Percentiles rank a stretch among this genome's conserved stretches.
Evolutionary conservation across 1,284 basidiomycete species (phyloP).

Genomic region (Cryptococcus wingfieldii): DNA sequence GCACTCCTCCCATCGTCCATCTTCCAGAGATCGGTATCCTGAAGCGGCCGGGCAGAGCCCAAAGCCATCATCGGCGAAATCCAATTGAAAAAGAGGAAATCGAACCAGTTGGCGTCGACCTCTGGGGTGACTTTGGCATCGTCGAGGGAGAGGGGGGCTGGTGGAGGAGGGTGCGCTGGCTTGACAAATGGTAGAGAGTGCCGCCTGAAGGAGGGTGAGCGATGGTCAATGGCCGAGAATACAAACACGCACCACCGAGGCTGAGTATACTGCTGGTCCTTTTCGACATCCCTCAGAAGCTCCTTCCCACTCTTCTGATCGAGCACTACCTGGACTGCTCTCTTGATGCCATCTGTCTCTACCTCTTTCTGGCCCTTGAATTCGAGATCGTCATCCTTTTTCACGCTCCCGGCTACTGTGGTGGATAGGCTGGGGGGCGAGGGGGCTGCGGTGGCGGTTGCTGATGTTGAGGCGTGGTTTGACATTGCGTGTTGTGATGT

Average conservation of each 20-base stretch:
- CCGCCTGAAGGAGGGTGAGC: constrained; percentile 28
- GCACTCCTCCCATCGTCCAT: constrained; percentile 58
- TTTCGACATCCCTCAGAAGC: constrained; percentile 32
- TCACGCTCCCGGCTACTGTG: too few relatives aligned
- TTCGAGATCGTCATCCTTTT: constrained; percentile 1
- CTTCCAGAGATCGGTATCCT: constrained; percentile 78
- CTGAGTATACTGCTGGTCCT: constrained; percentile 36
- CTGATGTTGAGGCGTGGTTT: too few relatives aligned
- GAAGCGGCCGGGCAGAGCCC: constrained; percentile 64
- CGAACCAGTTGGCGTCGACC: constrained; percentile 54
- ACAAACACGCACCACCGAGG: constrained; percentile 39
- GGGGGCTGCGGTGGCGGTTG: too few relatives aligned
- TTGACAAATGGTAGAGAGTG: constrained; percentile 47
- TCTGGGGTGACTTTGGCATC: constrained; percentile 57
- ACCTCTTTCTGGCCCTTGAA: constrained; percentile 23
- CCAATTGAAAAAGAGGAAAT: constrained; percentile 64
- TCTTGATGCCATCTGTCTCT: constrained; percentile 28
- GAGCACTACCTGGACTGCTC: constrained; percentile 38
- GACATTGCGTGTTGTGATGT: too few relatives aligned
- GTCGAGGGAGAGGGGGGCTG: constrained; percentile 56
- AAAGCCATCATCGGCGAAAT: constrained; percentile 63
- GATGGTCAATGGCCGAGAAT: not conserved
- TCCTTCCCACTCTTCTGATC: constrained; percentile 41
- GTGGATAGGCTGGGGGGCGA: too few relatives aligned
- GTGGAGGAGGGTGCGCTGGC: constrained; percentile 49